phyloP scores from a whole-genome alignment of 176 grass and related monocot genomes.

The Aegilops umbellulata region DNA sequence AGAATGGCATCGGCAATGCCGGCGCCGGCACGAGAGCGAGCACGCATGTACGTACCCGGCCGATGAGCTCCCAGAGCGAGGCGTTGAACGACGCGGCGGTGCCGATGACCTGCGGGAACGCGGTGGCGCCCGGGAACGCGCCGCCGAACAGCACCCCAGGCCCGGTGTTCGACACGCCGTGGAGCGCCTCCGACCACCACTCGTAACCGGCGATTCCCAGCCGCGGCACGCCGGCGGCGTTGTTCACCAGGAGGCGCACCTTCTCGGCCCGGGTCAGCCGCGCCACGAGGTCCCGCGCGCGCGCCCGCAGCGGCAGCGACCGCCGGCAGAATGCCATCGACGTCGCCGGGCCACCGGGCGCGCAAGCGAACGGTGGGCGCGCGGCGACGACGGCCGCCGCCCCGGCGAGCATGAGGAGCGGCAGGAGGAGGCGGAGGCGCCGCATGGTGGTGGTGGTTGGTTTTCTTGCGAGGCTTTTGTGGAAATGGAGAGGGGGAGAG shows the following conservation, averaged over 20 bases:
- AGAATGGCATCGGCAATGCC: neutral
- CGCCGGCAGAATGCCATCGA: constrained; percentile 51
- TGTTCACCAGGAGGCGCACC: constrained; percentile 75
- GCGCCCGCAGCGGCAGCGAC: constrained; percentile 8
- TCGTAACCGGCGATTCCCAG: constrained; percentile 64
- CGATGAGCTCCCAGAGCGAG: constrained; percentile 87
- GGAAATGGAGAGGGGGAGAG: neutral
- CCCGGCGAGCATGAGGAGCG: neutral
- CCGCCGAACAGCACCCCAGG: constrained; percentile 72
- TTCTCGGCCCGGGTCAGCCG: constrained; percentile 72
- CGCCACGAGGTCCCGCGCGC: constrained; percentile 57
- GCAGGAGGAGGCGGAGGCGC: constrained; percentile 13
- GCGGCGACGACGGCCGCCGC: too few relatives aligned
- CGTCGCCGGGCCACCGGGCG: constrained; percentile 30
- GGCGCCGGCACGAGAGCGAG: neutral
- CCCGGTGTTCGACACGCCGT: constrained; percentile 62
- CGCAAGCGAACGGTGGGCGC: constrained; percentile 57
- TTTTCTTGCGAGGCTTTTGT: neutral
- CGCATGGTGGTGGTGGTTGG: constrained; percentile 27
- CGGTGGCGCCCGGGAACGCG: constrained; percentile 73
- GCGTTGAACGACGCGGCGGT: constrained; percentile 77
- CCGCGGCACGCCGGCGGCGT: constrained; percentile 59
- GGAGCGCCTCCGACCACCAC: constrained; percentile 98
- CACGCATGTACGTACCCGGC: constrained; percentile 45
- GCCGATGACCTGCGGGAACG: constrained; percentile 94